Percentiles rank a stretch among this genome's conserved stretches.
These are phyloP conservation scores for Juglanconis oblonga DNA, from an alignment of 2,329 filamentous ascomycete species.

Conservation along the genomic window DNA sequence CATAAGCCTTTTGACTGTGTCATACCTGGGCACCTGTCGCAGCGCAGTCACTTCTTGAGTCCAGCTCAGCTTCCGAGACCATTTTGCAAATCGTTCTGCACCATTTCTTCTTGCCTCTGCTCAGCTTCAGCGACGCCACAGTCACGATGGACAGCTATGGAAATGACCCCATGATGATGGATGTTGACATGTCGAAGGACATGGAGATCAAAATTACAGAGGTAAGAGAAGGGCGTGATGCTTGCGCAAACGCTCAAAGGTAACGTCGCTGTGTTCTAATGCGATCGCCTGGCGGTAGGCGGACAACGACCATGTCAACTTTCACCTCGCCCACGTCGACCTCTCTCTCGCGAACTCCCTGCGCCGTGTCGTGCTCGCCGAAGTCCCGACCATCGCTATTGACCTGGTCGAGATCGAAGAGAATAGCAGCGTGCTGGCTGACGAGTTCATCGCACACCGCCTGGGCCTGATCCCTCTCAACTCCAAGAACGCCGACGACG, in stretches of 20 bases:
- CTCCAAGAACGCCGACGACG: slow-evolving; percentile 76
- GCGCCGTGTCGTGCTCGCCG: slow-evolving; percentile 85
- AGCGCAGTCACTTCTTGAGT: no score
- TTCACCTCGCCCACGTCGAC: slow-evolving; percentile 85
- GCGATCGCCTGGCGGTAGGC: slow-evolving; percentile 49
- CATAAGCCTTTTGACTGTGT: no score
- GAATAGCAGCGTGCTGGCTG: slow-evolving; percentile 93
- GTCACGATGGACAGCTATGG: slow-evolving; percentile 48
- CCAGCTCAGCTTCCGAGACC: no score
- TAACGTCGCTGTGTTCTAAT: slow-evolving; percentile 21
- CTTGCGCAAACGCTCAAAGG: background rate
- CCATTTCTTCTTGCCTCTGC: background rate
- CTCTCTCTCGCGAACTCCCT: slow-evolving; percentile 90
- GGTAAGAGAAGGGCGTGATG: slow-evolving; percentile 35
- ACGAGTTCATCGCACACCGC: slow-evolving; percentile 93
- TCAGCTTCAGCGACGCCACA: background rate
- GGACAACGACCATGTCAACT: slow-evolving; percentile 78
- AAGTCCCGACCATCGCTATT: slow-evolving; percentile 92
- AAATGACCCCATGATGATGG: slow-evolving; percentile 59
- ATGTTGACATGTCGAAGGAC: slow-evolving; percentile 41
- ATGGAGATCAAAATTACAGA: slow-evolving; percentile 55
- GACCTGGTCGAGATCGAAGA: slow-evolving; percentile 89
- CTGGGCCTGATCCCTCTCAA: slow-evolving; percentile 86
- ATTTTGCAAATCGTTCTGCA: no score
- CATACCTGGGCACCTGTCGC: no score